Conservation (phyloP, 2,329 filamentous ascomycete genomes). For the Aspergillus pseudoviridinutans region DNA sequence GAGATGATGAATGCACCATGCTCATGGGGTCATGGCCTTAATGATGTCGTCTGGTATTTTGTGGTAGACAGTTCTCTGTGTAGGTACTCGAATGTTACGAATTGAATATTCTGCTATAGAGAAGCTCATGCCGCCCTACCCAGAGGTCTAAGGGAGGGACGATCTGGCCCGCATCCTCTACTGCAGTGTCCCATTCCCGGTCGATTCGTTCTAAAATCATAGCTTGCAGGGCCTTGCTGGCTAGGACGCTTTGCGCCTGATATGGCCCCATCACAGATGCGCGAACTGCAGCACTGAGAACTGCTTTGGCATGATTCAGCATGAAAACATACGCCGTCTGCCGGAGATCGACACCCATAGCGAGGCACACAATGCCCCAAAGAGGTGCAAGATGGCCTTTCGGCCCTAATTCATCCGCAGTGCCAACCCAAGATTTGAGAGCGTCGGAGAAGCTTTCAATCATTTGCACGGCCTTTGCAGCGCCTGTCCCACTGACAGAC, state of each 20-base stretch:
- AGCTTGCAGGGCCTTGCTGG: conserved; percentile 49
- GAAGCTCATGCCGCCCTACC: conserved; percentile 61
- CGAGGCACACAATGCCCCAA: conserved; percentile 54
- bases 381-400: conserved; percentile 59
- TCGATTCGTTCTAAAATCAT: conserved; percentile 49
- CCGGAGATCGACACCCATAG: conserved; percentile 49
- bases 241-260: conserved; percentile 58
- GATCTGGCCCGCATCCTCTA: conserved; percentile 56
- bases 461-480: conserved; percentile 20
- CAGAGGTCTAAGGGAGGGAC: conserved; percentile 62
- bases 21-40: conserved; percentile 17
- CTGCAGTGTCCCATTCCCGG: conserved; percentile 44
- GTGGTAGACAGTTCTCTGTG: conserved; percentile 1
- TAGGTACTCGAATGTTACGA: conserved; percentile 41
- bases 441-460: conserved; percentile 37
- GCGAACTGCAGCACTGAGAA: conserved; percentile 59
- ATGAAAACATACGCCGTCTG: conserved; percentile 60
- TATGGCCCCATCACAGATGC: conserved; percentile 64
- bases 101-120: conserved; percentile 66
- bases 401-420: conserved; percentile 30
- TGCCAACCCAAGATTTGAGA: conserved; percentile 32
- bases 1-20: conserved; percentile 22
- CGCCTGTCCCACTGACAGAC: conserved; percentile 10
- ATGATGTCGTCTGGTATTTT: conserved; percentile 1
- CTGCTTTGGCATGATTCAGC: conserved; percentile 60